phyloP scores from a whole-genome alignment of 2,329 filamentous ascomycete genomes.

The Colletotrichum sp. region DNA sequence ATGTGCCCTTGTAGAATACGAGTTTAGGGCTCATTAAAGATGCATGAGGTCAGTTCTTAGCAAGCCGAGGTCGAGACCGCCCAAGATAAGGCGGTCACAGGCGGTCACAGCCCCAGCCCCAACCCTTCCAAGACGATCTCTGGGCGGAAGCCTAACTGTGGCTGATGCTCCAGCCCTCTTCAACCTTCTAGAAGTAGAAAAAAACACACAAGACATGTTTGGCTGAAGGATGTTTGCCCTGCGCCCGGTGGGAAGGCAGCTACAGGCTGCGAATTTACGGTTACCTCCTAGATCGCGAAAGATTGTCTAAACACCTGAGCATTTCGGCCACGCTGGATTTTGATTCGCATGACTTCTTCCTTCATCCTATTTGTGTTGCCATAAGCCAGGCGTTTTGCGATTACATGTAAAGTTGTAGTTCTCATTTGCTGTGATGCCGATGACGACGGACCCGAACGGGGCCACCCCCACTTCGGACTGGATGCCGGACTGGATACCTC shows the following conservation, averaged over 20 bases:
- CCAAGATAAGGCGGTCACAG: neutral
- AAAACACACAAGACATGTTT: neutral
- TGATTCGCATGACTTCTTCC: neutral
- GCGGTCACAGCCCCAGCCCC: neutral
- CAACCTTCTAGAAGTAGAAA: neutral
- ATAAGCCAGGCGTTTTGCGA: neutral
- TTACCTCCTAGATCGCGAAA: neutral
- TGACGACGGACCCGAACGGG: neutral
- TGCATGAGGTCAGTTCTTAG: neutral
- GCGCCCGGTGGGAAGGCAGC: neutral
- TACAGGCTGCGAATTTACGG: neutral
- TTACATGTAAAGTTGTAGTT: neutral
- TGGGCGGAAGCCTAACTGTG: neutral
- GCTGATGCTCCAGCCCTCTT: neutral
- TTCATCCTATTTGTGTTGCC: neutral
- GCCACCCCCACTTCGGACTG: slow-evolving; percentile 9
- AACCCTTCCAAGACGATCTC: neutral
- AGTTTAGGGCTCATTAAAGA: neutral
- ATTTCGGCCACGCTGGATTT: neutral
- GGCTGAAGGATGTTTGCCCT: neutral
- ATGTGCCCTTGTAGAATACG: neutral
- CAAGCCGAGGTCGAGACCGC: neutral
- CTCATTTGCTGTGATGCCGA: neutral
- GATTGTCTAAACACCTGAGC: neutral
- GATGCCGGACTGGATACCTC: slow-evolving; percentile 22